These are phyloP conservation scores for Lentinula novae-zelandiae DNA, from an alignment of 1,284 basidiomycete genomes.

Conservation along the genomic window DNA sequence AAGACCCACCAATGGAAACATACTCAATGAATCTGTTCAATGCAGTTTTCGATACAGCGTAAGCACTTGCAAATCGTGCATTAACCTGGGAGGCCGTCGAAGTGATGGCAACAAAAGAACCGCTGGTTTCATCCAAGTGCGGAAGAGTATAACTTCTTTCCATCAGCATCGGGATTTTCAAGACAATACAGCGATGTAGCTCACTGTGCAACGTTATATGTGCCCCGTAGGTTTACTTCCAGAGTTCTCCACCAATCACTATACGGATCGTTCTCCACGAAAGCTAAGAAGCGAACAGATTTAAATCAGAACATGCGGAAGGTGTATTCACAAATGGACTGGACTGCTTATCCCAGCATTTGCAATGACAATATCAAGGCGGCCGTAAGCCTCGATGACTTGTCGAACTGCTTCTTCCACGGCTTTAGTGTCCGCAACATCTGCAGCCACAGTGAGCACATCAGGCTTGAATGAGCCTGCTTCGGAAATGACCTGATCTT, in stretches of 20 bases:
- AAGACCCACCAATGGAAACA: not conserved
- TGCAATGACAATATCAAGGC: constrained; percentile 11
- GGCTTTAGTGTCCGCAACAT: constrained; percentile 3
- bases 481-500: not conserved
- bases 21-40: not conserved
- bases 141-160: not conserved
- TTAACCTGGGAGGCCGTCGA: not conserved
- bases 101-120: not conserved
- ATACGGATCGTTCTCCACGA: constrained; percentile 1
- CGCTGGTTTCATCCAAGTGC: constrained; percentile 1
- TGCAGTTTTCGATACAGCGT: constrained; percentile 2
- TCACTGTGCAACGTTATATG: constrained; percentile 7
- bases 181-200: not conserved
- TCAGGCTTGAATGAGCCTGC: not conserved
- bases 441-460: constrained; percentile 1
- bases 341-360: constrained; percentile 5
- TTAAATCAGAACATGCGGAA: not conserved
- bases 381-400: constrained; percentile 4
- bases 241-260: constrained; percentile 8
- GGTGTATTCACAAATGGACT: not conserved
- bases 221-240: constrained; percentile 6
- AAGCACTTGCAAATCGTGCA: constrained; percentile 1
- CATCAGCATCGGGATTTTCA: not conserved
- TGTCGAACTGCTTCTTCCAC: not conserved
- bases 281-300: not conserved